Percentiles rank a stretch among this genome's conserved stretches.
Conservation (phyloP, 768 basidiomycete genomes). For the Porphyrellus cyaneotinctus region DNA sequence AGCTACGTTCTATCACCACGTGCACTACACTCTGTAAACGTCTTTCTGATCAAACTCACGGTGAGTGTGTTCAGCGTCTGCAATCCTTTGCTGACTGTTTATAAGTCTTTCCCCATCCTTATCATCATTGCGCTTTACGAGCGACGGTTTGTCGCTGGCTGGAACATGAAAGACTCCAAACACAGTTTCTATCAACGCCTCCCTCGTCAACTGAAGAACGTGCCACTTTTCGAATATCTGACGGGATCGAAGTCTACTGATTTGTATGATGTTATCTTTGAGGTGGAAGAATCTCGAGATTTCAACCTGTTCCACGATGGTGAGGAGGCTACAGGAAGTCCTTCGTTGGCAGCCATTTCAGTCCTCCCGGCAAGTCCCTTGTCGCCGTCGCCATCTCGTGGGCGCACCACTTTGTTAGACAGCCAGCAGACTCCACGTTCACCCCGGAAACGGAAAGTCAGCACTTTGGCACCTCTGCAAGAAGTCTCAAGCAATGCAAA, state of each 20-base stretch:
- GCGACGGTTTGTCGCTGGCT: constrained; percentile 55
- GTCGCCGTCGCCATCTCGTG: constrained; percentile 7
- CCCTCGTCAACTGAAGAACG: constrained; percentile 66
- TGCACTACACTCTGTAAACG: constrained; percentile 77
- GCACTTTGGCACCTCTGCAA: constrained; percentile 24
- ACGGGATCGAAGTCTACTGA: constrained; percentile 67
- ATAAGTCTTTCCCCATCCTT: constrained; percentile 71
- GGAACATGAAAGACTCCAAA: constrained; percentile 45
- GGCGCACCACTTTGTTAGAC: constrained; percentile 4
- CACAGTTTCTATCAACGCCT: constrained; percentile 59
- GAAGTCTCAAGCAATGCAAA: constrained; percentile 30
- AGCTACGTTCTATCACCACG: constrained; percentile 73
- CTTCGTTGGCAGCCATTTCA: constrained; percentile 11
- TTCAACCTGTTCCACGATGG: constrained; percentile 48
- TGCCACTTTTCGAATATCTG: constrained; percentile 71
- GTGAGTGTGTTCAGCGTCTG: constrained; percentile 35
- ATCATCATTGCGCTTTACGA: constrained; percentile 77
- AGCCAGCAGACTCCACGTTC: constrained; percentile 8
- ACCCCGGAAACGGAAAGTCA: constrained; percentile 25
- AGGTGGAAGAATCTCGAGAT: constrained; percentile 51
- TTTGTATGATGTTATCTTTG: constrained; percentile 76
- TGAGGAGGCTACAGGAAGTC: constrained; percentile 31
- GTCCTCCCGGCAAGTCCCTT: constrained; percentile 6
- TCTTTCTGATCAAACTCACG: constrained; percentile 80
- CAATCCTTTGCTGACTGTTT: not conserved